Evolutionary conservation across 2,329 filamentous ascomycete species (phyloP).

Genomic region (Colletotrichum scovillei): DNA sequence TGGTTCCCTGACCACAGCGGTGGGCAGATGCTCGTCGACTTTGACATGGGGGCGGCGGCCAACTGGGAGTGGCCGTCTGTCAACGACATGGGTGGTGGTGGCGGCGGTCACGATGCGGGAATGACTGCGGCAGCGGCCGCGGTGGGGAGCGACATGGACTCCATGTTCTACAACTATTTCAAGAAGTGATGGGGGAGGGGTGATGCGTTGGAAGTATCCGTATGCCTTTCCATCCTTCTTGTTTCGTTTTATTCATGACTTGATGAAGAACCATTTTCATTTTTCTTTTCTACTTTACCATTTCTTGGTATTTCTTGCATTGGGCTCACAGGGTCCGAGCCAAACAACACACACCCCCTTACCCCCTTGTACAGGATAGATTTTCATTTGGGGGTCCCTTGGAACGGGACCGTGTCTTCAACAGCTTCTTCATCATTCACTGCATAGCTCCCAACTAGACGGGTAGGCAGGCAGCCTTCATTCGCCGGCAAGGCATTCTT

Average conservation of each 20-base stretch:
- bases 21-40: constrained; percentile 43
- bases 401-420: background rate
- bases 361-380: background rate
- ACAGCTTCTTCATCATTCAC: background rate
- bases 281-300: background rate
- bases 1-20: constrained; percentile 39
- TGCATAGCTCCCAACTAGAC: background rate
- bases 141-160: constrained; percentile 37
- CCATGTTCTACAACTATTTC: constrained; percentile 34
- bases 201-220: background rate
- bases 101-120: constrained; percentile 34
- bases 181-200: background rate
- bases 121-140: constrained; percentile 21
- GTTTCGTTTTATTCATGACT: background rate
- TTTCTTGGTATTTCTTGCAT: background rate
- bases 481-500: background rate
- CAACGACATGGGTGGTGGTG: constrained; percentile 28
- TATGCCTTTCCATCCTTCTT: background rate
- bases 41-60: constrained; percentile 40
- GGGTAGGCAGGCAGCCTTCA: background rate
- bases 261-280: background rate
- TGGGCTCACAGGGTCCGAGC: background rate
- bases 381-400: background rate
- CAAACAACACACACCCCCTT: background rate
- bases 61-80: constrained; percentile 44